A percentile compares a stretch with the other conserved stretches of the same genome.
These are phyloP conservation scores for Leucaena leucocephala DNA, from an alignment of 306 rosid species.

Conservation along the genomic window DNA sequence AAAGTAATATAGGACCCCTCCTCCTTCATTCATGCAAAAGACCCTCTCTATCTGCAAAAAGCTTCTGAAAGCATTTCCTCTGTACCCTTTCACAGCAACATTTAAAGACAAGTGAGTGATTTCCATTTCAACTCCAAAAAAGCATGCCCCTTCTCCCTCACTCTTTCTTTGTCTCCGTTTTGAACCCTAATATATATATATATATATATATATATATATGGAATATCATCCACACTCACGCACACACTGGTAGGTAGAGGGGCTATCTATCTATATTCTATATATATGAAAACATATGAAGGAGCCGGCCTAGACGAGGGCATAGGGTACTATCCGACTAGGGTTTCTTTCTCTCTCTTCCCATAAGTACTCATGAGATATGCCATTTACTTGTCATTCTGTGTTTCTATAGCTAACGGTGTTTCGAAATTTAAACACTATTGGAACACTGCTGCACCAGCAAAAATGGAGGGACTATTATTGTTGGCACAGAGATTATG, in stretches of 20 bases:
- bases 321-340: constrained; percentile 20
- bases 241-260: neutral
- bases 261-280: neutral
- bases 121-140: constrained; percentile 9
- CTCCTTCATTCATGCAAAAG: constrained; percentile 34
- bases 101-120: constrained; percentile 19
- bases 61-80: constrained; percentile 37
- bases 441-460: constrained; percentile 23
- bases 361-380: constrained; percentile 37
- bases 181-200: neutral
- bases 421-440: constrained; percentile 48
- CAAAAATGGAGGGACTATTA: constrained; percentile 31
- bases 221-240: neutral
- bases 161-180: constrained; percentile 17
- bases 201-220: too few species aligned
- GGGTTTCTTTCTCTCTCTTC: neutral
- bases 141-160: constrained; percentile 25
- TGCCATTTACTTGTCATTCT: constrained; percentile 54
- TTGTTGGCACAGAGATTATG: constrained; percentile 38
- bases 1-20: constrained; percentile 24
- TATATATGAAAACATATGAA: constrained; percentile 20
- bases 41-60: constrained; percentile 29
- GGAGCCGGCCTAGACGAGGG: constrained; percentile 59
- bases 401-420: constrained; percentile 61
- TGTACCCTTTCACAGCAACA: constrained; percentile 44